Evolutionary conservation across 2,329 filamentous ascomycete species (phyloP).

Genomic region (Hirsutella minnesotensis): DNA sequence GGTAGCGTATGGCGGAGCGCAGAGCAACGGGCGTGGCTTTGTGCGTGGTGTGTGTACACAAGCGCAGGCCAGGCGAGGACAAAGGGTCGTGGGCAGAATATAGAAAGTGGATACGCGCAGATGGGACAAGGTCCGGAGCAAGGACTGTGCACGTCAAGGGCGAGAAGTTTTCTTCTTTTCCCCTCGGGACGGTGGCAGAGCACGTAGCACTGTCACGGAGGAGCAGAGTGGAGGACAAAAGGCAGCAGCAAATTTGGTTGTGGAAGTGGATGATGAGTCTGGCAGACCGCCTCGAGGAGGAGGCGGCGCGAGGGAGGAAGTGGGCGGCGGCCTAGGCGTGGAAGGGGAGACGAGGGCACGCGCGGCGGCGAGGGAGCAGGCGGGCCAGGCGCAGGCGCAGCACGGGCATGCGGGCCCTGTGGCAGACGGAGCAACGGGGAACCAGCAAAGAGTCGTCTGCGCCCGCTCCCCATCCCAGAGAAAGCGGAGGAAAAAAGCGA

Average conservation of each 20-base stretch:
- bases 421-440: too few relatives aligned
- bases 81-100: not conserved
- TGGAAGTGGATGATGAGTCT: not conserved
- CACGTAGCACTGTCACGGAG: conserved; percentile 1
- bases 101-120: not conserved
- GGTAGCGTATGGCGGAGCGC: too few relatives aligned
- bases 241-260: not conserved
- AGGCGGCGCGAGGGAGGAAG: not conserved
- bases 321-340: not conserved
- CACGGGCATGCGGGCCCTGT: not conserved
- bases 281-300: not conserved
- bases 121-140: not conserved
- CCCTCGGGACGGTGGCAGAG: not conserved
- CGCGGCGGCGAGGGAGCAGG: not conserved
- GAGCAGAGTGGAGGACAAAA: not conserved
- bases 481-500: not conserved
- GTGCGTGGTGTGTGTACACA: not conserved
- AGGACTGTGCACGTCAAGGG: too few relatives aligned
- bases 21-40: too few relatives aligned
- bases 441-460: too few relatives aligned
- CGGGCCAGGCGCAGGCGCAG: too few relatives aligned
- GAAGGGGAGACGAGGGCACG: too few relatives aligned
- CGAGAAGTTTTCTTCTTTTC: not conserved
- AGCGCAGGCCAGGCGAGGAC: not conserved
- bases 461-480: too few relatives aligned